phyloP scores from a whole-genome alignment of 768 basidiomycete genomes.

The Chalciporus chontae region DNA sequence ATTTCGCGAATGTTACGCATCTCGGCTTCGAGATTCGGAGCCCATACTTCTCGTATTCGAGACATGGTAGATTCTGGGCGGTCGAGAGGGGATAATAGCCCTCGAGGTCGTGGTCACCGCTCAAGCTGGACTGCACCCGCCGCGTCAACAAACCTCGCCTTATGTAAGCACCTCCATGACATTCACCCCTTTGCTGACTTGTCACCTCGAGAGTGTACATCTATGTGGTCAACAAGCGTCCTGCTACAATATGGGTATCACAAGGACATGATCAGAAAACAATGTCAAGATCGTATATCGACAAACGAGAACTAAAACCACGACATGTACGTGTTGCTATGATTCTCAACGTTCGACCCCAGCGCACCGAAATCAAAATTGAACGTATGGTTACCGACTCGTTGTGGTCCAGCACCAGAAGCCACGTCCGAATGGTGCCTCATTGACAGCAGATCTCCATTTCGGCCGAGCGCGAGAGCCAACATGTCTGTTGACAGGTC shows the following conservation, averaged over 20 bases:
- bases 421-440: constrained; percentile 18
- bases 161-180: constrained; percentile 22
- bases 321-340: constrained; percentile 58
- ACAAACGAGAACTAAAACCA: constrained; percentile 47
- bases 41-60: constrained; percentile 95
- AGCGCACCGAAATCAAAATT: constrained; percentile 64
- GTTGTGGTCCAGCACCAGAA: constrained; percentile 25
- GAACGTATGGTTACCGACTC: constrained; percentile 52
- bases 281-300: constrained; percentile 11
- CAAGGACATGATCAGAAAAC: constrained; percentile 15
- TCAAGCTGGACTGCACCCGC: constrained; percentile 8
- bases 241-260: constrained; percentile 8
- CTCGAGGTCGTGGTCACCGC: constrained; percentile 17
- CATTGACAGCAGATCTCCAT: constrained; percentile 24
- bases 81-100: constrained; percentile 1
- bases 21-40: constrained; percentile 87
- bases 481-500: constrained; percentile 34
- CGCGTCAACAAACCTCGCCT: constrained; percentile 18
- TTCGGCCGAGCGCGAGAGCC: constrained; percentile 27
- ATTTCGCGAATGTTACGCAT: constrained; percentile 84
- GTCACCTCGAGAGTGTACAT: too few relatives aligned
- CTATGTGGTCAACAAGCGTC: too few relatives aligned
- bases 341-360: constrained; percentile 51
- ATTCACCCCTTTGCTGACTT: too few relatives aligned
- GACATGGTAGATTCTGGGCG: constrained; percentile 44